Base-by-base conservation (phyloP, 1,139 yeast species). In the Taphrina sp. region DNA sequence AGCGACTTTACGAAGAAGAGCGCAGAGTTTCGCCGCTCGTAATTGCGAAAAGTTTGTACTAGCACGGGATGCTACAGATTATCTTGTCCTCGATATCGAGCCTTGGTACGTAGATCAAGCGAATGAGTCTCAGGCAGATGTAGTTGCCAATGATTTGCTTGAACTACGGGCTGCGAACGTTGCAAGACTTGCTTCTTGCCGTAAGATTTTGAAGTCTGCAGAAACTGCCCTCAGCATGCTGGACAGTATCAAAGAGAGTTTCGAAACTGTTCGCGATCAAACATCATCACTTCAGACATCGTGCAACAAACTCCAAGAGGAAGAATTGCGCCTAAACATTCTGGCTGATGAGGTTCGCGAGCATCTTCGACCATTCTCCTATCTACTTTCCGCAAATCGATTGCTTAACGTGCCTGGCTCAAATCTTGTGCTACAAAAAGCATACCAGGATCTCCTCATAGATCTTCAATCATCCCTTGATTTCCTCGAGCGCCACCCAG, bases 341-440 rank as follows among this genome's bases (percentile, higher is more conserved):
- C 70, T 81, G 44, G 74, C 79, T 37, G 68, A 70, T 1, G 78
- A 80, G 3, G 72, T 90, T 20, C 76, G 79, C 34, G 61, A 65
- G 0, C 76, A 81, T 56, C 74, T 90, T 59, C 70, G 73, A 39
- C 75, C 81, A 57, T 89, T 87, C 66, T 89, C 85, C 60, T 75
- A 79, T 24, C 72, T 90, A 58, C 95, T 88, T 56, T 73, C 77
- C 3, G 82, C 88, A 28, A 83, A 87, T 20, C 76, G 81, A 59
- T 76, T 76, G 44, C 74, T 92, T 60, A 84, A 89, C 60, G 78
- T 80, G 22, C 86, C 88, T 2, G 87, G 87, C 1, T 78, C 83
- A 26, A 76, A 76, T 45, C 75, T 85, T 49, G 88, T 88, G 1
- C 74, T 78, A 39, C 76, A 77, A 52, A 74, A 77, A 8, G 73